A percentile compares a stretch with the other conserved stretches of the same genome.
Conservation (phyloP, 176 grass and related monocot species). For the Paspalum vaginatum region DNA sequence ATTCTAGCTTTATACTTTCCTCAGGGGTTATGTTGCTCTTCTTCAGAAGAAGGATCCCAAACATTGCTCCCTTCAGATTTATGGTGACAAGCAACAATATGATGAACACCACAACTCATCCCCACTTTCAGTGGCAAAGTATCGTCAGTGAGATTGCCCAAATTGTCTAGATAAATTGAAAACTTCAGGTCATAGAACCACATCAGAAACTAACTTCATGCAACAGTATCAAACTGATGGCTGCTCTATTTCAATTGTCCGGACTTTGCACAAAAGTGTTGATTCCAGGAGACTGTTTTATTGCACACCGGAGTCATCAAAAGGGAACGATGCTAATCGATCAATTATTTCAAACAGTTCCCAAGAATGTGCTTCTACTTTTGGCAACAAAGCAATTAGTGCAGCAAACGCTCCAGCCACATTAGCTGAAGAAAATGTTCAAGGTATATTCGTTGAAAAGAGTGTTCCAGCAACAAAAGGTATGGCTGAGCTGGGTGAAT, state of each 20-base stretch:
- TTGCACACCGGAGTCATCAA: conserved; percentile 40
- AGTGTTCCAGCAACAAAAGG: neutral
- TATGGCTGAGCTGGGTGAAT: neutral
- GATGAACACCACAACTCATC: neutral
- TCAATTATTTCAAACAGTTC: conserved; percentile 22
- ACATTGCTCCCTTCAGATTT: conserved; percentile 45
- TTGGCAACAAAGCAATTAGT: conserved; percentile 22
- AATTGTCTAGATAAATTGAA: conserved; percentile 48
- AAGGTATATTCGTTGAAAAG: neutral
- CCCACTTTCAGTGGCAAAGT: conserved; percentile 48
- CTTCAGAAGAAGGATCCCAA: conserved; percentile 49
- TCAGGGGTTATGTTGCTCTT: conserved; percentile 63
- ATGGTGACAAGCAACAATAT: conserved; percentile 33
- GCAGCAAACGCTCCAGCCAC: conserved; percentile 18
- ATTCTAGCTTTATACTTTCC: conserved; percentile 33
- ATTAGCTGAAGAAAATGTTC: neutral
- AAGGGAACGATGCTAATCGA: conserved; percentile 30
- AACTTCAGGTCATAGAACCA: conserved; percentile 20
- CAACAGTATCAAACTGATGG: conserved; percentile 35
- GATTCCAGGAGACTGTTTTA: conserved; percentile 37
- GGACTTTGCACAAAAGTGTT: conserved; percentile 35
- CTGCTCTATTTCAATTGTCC: conserved; percentile 63
- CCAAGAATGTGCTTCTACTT: conserved; percentile 39
- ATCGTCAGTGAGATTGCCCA: conserved; percentile 69
- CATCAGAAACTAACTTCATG: conserved; percentile 17